These are phyloP conservation scores for Fusarium aywerte DNA, from an alignment of 2,329 filamentous ascomycete species.

Conservation along the genomic window DNA sequence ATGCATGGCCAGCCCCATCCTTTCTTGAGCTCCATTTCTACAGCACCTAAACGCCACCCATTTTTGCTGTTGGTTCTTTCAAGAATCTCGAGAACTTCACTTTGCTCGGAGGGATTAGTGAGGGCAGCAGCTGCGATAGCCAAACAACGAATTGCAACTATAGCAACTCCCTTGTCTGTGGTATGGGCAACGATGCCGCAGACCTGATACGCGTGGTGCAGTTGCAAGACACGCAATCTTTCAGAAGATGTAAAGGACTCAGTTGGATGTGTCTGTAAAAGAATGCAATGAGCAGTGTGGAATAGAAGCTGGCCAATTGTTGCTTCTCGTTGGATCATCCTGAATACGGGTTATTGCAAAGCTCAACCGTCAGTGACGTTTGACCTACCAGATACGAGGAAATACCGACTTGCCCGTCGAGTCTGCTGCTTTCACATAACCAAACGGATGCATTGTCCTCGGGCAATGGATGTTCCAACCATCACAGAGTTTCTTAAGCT, in stretches of 20 bases:
- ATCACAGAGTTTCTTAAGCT: constrained; percentile 83
- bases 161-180: constrained; percentile 81
- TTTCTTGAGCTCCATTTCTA: constrained; percentile 77
- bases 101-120: constrained; percentile 75
- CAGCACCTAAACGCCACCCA: constrained; percentile 79
- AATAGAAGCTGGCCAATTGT: constrained; percentile 88
- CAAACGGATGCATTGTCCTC: constrained; percentile 86
- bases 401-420: constrained; percentile 78
- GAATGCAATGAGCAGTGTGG: constrained; percentile 83
- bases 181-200: constrained; percentile 90
- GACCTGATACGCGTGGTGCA: constrained; percentile 82
- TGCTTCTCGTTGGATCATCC: constrained; percentile 84
- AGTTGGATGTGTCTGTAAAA: constrained; percentile 82
- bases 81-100: constrained; percentile 82
- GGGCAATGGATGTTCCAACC: constrained; percentile 83
- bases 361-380: not conserved
- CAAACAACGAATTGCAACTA: constrained; percentile 81
- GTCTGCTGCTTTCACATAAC: constrained; percentile 76
- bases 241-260: constrained; percentile 66
- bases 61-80: constrained; percentile 79
- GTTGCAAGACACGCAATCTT: constrained; percentile 76
- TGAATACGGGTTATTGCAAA: constrained; percentile 47
- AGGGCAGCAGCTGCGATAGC: constrained; percentile 81
- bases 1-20: constrained; percentile 76
- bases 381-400: constrained; percentile 81